phyloP scores from a whole-genome alignment of 2,329 filamentous ascomycete genomes.

The Beauveria sp. region DNA sequence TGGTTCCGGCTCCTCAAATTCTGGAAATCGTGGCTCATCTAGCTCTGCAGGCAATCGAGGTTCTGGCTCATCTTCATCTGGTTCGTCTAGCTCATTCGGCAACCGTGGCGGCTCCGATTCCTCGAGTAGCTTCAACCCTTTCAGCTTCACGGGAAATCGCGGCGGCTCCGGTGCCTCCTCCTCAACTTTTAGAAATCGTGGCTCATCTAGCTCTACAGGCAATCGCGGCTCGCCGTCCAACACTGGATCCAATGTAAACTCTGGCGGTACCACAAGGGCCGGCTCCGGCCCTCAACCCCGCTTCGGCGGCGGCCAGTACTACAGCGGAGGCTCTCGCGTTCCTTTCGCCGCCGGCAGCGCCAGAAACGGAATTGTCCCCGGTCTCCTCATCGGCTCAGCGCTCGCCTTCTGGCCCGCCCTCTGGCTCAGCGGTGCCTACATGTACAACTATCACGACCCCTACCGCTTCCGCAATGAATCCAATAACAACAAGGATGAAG shows the following conservation, averaged over 20 bases:
- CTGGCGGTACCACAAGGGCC: slow-evolving; percentile 44
- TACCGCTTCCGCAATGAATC: slow-evolving; percentile 43
- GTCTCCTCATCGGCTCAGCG: slow-evolving; percentile 39
- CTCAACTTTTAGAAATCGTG: slow-evolving; percentile 11
- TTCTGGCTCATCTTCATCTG: not conserved
- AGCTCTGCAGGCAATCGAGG: not conserved
- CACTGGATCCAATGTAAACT: slow-evolving; percentile 24
- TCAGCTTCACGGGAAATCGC: slow-evolving; percentile 9
- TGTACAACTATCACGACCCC: slow-evolving; percentile 41
- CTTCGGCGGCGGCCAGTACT: slow-evolving; percentile 58
- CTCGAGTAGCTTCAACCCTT: not conserved
- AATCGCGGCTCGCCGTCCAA: slow-evolving; percentile 16
- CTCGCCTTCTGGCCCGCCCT: slow-evolving; percentile 55
- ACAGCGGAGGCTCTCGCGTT: slow-evolving; percentile 53
- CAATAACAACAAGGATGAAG: slow-evolving; percentile 32
- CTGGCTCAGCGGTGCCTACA: slow-evolving; percentile 57
- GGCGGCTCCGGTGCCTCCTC: slow-evolving; percentile 11
- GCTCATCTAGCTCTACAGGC: slow-evolving; percentile 9
- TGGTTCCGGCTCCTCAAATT: not conserved
- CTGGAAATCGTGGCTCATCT: not conserved
- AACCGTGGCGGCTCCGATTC: not conserved
- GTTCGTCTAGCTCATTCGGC: not conserved
- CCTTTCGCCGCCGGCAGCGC: slow-evolving; percentile 53
- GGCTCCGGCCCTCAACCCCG: slow-evolving; percentile 50
- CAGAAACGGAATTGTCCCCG: slow-evolving; percentile 41